Evolutionary conservation across 2,329 filamentous ascomycete species (phyloP).

Genomic region (Ceratocystis papillata): DNA sequence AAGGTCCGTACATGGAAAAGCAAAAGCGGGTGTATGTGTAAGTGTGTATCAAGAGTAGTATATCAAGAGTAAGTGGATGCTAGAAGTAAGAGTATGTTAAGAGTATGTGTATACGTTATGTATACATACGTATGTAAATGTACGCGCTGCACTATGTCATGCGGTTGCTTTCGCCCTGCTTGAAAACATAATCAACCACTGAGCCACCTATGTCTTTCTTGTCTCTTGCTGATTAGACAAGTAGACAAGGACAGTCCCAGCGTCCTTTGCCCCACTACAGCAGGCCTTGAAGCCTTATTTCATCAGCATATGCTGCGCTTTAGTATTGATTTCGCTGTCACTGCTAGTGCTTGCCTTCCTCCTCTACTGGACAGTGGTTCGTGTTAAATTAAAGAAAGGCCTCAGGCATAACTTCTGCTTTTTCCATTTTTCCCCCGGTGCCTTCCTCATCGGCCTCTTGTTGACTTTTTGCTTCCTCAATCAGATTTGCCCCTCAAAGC

Average conservation of each 20-base stretch:
- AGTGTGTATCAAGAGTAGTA: neutral
- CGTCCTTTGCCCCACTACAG: neutral
- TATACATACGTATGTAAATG: neutral
- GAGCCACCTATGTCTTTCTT: no score
- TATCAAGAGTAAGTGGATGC: neutral
- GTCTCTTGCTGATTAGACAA: no score
- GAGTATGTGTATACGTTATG: neutral
- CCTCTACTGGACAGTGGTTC: neutral
- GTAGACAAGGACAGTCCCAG: neutral
- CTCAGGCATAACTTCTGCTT: neutral
- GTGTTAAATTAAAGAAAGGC: neutral
- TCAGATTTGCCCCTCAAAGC: slow-evolving; percentile 1
- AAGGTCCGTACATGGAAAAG: slow-evolving; percentile 7
- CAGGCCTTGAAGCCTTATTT: neutral
- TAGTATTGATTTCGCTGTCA: no score
- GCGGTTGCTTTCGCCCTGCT: neutral
- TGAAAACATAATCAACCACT: neutral
- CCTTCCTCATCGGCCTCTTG: neutral
- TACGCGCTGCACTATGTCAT: neutral
- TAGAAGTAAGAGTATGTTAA: neutral
- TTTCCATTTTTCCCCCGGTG: neutral
- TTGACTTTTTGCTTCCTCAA: slow-evolving; percentile 2
- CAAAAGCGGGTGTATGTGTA: neutral
- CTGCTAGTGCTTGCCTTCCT: no score
- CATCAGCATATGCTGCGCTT: no score